Evolutionary conservation across 2,329 filamentous ascomycete species (phyloP), one percentile per base, ranked within the genome.

Genomic region (Dactylellina drechsleri): DNA sequence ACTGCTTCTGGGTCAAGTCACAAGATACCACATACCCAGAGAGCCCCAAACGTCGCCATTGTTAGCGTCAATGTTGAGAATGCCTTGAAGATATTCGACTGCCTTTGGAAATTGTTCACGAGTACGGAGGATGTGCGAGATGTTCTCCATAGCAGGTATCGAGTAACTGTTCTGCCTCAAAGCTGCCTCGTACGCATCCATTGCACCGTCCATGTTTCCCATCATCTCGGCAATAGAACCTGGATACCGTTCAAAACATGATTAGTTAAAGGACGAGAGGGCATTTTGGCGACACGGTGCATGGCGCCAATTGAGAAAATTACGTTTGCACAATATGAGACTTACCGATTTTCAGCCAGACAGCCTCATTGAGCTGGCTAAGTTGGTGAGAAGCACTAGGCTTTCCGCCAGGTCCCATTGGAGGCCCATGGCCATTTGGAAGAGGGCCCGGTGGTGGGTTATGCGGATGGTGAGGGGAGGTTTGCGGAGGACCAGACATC

Each of bases 21-120:
- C 13, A 57, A 16, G 66, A 16, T 36, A 28, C 23, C 65, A 81
- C 87, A 77, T 86, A 95, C 92, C 94, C 31, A 98, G 86, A 81
- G 93, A 97, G 56, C 94, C 94, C 95, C 94, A 98, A 52, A 95
- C 93, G 82, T 98, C 95, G 72, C 95, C 95, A 81, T 96, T 97
- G 78, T 89, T 90, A 41, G 86, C 87, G 78, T 99, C 95, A 26
- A 98, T 85, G 83, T 97, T 96, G 64, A 97, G 84, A 73, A 98
- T 97, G 76, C 90, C 91, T 80, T 95, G 90, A 62, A 98, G 86
- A 81, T 94, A 98, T 80, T 98, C 94, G 61, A 97, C 91, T 0
- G 95, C 95, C 81, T 95, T 95, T 52, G 91, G 90, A 79, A 97
- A 99, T 52, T 96, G 92, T 82, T 98, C 95, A 80, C 93, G 92